Percentiles rank a stretch among this genome's conserved stretches.
phyloP scores from a whole-genome alignment of 129 eudicot species.

The Flaveria robusta region DNA sequence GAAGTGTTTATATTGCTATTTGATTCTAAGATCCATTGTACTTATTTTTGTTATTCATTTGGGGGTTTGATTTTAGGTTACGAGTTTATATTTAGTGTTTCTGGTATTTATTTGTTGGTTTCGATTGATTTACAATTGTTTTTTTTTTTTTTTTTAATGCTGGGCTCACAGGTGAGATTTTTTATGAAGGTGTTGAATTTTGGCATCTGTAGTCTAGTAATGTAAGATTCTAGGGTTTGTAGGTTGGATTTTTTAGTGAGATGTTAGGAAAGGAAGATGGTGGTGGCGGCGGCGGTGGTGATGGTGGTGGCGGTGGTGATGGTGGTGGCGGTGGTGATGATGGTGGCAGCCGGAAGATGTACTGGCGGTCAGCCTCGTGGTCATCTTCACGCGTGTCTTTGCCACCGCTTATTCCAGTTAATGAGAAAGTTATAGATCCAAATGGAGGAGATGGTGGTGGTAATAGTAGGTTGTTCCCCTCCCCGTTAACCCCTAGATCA shows the following conservation, averaged over 20 bases:
- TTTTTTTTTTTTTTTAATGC: background rate
- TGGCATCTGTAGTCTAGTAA: background rate
- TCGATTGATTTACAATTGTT: background rate
- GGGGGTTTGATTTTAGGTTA: background rate
- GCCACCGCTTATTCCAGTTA: conserved; percentile 50
- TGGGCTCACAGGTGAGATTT: conserved; percentile 13
- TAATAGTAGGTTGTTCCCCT: conserved; percentile 20
- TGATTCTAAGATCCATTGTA: conserved; percentile 9
- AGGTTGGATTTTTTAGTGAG: background rate
- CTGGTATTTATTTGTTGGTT: background rate
- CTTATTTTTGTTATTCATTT: background rate
- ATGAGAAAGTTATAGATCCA: conserved; percentile 48
- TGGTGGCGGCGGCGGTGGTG: no score
- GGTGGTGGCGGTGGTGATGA: conserved; percentile 32
- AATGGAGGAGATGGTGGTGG: conserved; percentile 34
- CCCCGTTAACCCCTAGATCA: conserved; percentile 64
- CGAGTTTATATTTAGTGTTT: background rate
- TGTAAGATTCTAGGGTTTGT: conserved; percentile 24
- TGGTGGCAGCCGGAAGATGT: conserved; percentile 47
- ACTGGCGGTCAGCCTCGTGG: conserved; percentile 88
- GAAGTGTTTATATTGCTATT: background rate
- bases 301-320: conserved; percentile 78
- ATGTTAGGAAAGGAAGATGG: conserved; percentile 78
- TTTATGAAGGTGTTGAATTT: conserved; percentile 13
- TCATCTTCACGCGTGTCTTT: conserved; percentile 58